phyloP scores from a whole-genome alignment of 345 rosid genomes.

The rapeseed (Brassica napus) region DNA sequence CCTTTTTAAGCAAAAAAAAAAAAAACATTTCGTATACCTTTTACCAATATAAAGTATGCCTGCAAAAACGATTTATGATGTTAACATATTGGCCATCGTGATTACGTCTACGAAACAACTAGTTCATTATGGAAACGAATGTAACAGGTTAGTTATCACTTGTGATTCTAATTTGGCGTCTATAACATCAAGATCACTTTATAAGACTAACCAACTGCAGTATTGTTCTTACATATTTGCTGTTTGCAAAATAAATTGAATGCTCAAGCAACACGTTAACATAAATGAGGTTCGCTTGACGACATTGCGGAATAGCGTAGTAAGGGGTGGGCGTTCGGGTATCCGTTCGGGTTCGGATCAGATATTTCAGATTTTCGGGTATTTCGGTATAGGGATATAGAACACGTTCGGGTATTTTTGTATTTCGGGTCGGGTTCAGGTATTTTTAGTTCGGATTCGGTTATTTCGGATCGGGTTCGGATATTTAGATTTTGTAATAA shows the following conservation, averaged over 20 bases:
- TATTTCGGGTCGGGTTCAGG: too few relatives aligned
- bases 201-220: constrained; percentile 10
- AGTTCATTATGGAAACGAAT: constrained; percentile 23
- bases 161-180: constrained; percentile 38
- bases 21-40: background rate
- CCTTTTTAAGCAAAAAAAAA: too few relatives aligned
- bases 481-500: too few relatives aligned
- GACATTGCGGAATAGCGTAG: background rate
- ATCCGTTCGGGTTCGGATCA: too few relatives aligned
- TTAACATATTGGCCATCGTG: constrained; percentile 22
- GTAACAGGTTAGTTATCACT: constrained; percentile 11
- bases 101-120: constrained; percentile 38
- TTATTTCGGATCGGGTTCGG: too few relatives aligned
- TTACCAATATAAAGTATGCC: constrained; percentile 23
- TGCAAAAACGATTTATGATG: constrained; percentile 14
- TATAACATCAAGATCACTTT: background rate
- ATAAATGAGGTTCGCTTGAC: background rate
- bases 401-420: too few relatives aligned
- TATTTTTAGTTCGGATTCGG: too few relatives aligned
- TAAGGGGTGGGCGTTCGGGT: too few relatives aligned
- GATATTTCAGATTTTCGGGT: too few relatives aligned
- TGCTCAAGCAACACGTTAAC: background rate
- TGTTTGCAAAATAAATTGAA: constrained; percentile 4
- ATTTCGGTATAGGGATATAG: too few relatives aligned
- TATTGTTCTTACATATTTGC: background rate